Percentiles rank a stretch among this genome's conserved stretches.
phyloP scores from a whole-genome alignment of 2,329 filamentous ascomycete genomes.

The Fusarium pseudoanthophilum region DNA sequence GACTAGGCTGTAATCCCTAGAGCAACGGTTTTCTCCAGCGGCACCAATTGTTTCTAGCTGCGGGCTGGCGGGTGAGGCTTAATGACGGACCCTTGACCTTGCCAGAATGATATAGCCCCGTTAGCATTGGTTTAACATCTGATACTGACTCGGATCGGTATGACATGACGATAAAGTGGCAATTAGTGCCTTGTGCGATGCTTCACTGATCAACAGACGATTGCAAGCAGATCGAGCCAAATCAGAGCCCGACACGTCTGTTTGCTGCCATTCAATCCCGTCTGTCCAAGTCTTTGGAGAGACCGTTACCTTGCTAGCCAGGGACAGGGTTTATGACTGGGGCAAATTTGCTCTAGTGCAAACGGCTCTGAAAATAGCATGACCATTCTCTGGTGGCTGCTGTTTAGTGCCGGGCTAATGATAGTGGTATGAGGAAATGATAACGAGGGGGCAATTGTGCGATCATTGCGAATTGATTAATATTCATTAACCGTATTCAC shows the following conservation, averaged over 20 bases:
- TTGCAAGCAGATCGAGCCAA: background rate
- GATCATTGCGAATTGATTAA: background rate
- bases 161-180: background rate
- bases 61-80: background rate
- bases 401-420: background rate
- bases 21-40: background rate
- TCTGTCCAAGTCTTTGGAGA: background rate
- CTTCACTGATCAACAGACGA: background rate
- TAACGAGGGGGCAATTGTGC: background rate
- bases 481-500: background rate
- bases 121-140: background rate
- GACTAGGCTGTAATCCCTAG: background rate
- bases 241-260: background rate
- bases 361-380: background rate
- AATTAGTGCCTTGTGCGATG: background rate
- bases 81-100: background rate
- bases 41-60: background rate
- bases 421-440: background rate
- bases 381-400: background rate
- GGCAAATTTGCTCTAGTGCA: background rate
- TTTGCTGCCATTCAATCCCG: background rate
- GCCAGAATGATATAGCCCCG: background rate
- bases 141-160: background rate
- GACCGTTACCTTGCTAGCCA: background rate
- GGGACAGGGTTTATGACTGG: background rate